Base-by-base conservation (phyloP, 2,329 filamentous ascomycete genomes). In the Colletotrichum zoysiae region DNA sequence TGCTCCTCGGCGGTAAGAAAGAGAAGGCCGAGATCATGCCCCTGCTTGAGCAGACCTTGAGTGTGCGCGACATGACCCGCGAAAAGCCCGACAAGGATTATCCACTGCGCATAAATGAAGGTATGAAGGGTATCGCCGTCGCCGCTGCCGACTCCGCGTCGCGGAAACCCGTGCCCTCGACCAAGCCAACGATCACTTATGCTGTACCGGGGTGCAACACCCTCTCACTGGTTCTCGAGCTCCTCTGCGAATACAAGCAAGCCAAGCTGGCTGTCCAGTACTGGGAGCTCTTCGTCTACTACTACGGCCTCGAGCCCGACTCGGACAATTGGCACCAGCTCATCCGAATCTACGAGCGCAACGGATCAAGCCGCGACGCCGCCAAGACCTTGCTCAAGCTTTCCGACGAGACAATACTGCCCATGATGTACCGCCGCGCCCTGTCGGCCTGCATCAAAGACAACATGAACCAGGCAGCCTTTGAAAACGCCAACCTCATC, bases 31-130 rank as follows among this genome's bases (percentile, higher is more conserved):
- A 94, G 76, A 85, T 97, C 2, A 86, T 97, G 30, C 88, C 89
- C 50, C 84, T 98, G 26, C 82, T 97, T n/a, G 87, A 94, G 75
- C 91, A 97, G 81, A 93, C 94, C 0, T 95, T 95, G 90, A 88
- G 89, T 58, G 87, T 97, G 53, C 89, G 91, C 44, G 89, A 63
- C 78, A 84, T 75, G 85, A 80, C 75, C 85, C 75, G 35, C 66
- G n/a, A n/a, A 6, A 48, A 48, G 33, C 20, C 59, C 26, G 66
- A 57, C 11, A 56, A 30, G 30, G 26, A 44, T 20, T 53, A 67
- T 38, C 55, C 42, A 5, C 53, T 33, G 38, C 51, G 61, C 55
- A 61, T 59, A 38, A 75, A 78, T 58, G 55, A 70, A 9, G 51
- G 71, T 38, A 77, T 76, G 74, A 67, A 73, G 53, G 67, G 75